These are phyloP conservation scores for Sclerotinia nivalis DNA, from an alignment of 2,329 filamentous ascomycete species.

Conservation along the genomic window DNA sequence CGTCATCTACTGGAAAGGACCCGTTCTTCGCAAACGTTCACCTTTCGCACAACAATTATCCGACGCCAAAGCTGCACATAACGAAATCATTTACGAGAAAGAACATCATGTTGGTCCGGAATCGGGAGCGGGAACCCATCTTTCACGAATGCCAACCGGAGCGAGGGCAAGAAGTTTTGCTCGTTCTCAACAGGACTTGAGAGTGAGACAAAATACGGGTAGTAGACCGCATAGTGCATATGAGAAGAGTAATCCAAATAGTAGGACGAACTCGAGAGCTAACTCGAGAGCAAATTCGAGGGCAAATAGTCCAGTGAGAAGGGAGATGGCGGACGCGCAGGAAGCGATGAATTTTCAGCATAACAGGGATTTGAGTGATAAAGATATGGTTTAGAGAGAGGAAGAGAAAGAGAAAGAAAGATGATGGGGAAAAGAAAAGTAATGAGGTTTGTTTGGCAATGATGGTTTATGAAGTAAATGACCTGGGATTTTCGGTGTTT, in stretches of 20 bases:
- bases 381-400: neutral
- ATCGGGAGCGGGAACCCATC: neutral
- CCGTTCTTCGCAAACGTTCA: conserved; percentile 58
- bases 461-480: neutral
- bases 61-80: conserved; percentile 30
- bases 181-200: conserved; percentile 33
- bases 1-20: conserved; percentile 66
- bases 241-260: conserved; percentile 7
- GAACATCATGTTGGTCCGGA: neutral
- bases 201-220: conserved; percentile 33
- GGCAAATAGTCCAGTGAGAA: conserved; percentile 17
- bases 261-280: conserved; percentile 7
- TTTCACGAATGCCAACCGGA: conserved; percentile 28
- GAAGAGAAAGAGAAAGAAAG: neutral
- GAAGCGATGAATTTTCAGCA: neutral
- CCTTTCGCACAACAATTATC: conserved; percentile 65
- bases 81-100: neutral
- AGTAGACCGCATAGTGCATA: conserved; percentile 21
- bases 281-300: conserved; percentile 21
- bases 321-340: neutral
- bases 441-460: neutral
- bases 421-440: neutral
- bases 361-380: neutral
- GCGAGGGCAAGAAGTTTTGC: conserved; percentile 32
- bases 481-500: neutral